Evolutionary conservation across 805 yeast species (phyloP).

Genomic region (Diddensiella caesifluorescens): DNA sequence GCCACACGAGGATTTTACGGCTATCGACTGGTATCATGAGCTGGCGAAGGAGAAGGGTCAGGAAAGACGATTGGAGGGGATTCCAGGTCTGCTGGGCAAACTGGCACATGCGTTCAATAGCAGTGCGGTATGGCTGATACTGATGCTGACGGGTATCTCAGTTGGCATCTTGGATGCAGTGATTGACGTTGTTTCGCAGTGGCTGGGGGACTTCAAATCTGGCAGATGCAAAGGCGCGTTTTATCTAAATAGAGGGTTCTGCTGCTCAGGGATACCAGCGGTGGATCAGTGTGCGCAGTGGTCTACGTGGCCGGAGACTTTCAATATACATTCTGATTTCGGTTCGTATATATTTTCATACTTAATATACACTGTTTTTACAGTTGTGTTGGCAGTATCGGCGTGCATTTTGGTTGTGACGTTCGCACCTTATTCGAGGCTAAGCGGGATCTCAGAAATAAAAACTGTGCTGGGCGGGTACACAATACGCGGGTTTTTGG

Average conservation of each 20-base stretch:
- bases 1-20: conserved; percentile 17
- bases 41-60: conserved; percentile 26
- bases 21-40: conserved; percentile 36
- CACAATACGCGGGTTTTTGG: conserved; percentile 48
- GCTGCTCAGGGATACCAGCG: conserved; percentile 59
- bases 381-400: conserved; percentile 37
- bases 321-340: conserved; percentile 14
- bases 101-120: conserved; percentile 19
- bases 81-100: conserved; percentile 25
- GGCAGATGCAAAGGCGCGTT: conserved; percentile 69
- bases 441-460: conserved; percentile 71
- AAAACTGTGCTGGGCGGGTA: conserved; percentile 65
- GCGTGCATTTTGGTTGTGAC: conserved; percentile 34
- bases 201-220: conserved; percentile 65
- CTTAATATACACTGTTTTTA: conserved; percentile 35
- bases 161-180: conserved; percentile 79
- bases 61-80: conserved; percentile 8
- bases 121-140: conserved; percentile 57
- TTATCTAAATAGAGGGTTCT: conserved; percentile 61
- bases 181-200: conserved; percentile 73
- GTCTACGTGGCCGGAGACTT: conserved; percentile 31
- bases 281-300: conserved; percentile 36
- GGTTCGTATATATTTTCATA: conserved; percentile 33
- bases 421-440: conserved; percentile 37
- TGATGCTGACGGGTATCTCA: conserved; percentile 62